Evolutionary conservation across 2,329 filamentous ascomycete genomes (phyloP), one percentile per base, ranked within the genome.

Genomic region (Cercospora berteroae): DNA sequence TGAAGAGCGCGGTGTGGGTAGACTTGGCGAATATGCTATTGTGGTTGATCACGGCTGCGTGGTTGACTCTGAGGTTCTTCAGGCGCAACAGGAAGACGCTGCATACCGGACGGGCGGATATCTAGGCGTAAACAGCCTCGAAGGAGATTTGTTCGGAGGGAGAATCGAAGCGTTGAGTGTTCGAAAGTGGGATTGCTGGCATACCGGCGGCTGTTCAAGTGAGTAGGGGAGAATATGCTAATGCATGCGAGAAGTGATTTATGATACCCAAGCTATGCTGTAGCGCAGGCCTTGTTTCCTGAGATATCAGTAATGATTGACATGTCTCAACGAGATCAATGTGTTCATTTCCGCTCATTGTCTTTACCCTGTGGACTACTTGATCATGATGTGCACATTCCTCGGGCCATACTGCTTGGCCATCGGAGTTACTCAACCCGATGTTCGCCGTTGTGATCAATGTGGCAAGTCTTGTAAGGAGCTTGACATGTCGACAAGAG

Each of bases 1-100:
- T 97, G 93, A 93, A 93, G 81, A 88, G 89, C 76, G 91, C 92
- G 5, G 91, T 95, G 16, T 96, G 92, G 91, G 84, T 96, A 56
- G 90, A 94, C 78, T 79, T 96, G 60, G 82, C 86, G 57, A 92
- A 90, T 77, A 86, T 92, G 78, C 76, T 92, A 13, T 83, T 97
- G 60, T 97, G 93, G 93, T 80, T 93, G 60, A 78, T 89, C 57
- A 88, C 87, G 3, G 84, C 86, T 4, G 67, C 85, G 12, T 86
- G 84, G 29, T 82, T 85, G 13, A 81, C 82, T 13, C 77, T 83
- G 1, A 86, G 89, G 76, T 92, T 88, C 84, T 87, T 82, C 77
- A 81, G 86, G 74, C 66, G 83, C 87, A 61, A 61, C 56, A 61
- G 67, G 85, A 80, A 72, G 64, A 75, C 74, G 13, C 44, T 76